phyloP scores from a whole-genome alignment of 805 yeast species.

The Ogataea philodendri region DNA sequence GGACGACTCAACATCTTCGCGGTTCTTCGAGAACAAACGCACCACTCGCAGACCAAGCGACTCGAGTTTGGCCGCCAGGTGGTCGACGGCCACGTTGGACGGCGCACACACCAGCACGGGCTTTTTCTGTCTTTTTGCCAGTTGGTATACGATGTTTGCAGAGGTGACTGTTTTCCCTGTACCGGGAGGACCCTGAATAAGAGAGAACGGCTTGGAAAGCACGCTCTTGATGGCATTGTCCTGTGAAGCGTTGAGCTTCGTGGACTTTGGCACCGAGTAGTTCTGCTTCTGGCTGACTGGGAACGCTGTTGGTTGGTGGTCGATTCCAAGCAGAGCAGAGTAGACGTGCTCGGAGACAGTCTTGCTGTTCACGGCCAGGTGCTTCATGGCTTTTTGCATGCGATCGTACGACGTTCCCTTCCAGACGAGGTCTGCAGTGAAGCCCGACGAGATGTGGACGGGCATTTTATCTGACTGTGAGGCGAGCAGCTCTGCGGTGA shows the following conservation, averaged over 20 bases:
- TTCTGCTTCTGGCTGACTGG: slow-evolving; percentile 59
- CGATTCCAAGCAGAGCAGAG: slow-evolving; percentile 78
- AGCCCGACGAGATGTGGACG: slow-evolving; percentile 58
- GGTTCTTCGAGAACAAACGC: slow-evolving; percentile 68
- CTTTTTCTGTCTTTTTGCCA: slow-evolving; percentile 58
- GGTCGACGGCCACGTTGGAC: slow-evolving; percentile 93
- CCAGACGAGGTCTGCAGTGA: slow-evolving; percentile 88
- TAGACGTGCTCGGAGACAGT: slow-evolving; percentile 74
- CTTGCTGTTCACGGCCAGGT: slow-evolving; percentile 66
- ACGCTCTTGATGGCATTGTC: slow-evolving; percentile 71
- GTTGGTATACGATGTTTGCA: slow-evolving; percentile 79
- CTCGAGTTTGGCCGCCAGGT: slow-evolving; percentile 71
- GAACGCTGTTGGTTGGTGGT: slow-evolving; percentile 60
- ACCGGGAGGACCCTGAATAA: slow-evolving; percentile 96
- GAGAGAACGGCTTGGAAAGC: slow-evolving; percentile 66
- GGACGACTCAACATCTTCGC: slow-evolving; percentile 76
- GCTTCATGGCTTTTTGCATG: slow-evolving; percentile 74
- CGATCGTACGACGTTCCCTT: slow-evolving; percentile 78
- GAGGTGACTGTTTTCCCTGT: slow-evolving; percentile 96
- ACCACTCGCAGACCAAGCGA: slow-evolving; percentile 74
- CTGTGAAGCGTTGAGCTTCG: slow-evolving; percentile 76
- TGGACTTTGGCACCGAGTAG: slow-evolving; percentile 63
- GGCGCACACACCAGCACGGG: slow-evolving; percentile 90
- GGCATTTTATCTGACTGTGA: slow-evolving; percentile 47
- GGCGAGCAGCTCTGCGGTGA: slow-evolving; percentile 64